Base-by-base conservation (phyloP, 2,329 filamentous ascomycete species). In the Fusarium sp. region DNA sequence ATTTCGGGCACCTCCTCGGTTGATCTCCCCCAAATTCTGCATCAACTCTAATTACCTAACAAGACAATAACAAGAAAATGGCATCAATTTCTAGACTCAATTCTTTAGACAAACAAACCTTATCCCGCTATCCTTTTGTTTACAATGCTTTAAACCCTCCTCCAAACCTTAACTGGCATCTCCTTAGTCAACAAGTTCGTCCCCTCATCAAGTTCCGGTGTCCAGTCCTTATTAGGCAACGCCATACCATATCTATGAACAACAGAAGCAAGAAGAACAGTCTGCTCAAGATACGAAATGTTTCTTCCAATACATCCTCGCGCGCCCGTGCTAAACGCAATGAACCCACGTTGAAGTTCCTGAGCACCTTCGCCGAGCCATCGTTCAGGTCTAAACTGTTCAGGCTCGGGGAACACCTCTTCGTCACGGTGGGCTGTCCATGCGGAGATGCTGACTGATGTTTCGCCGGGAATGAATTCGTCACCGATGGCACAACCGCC, bases 201-300 rank as follows among this genome's bases (percentile, higher is more conserved):
- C 16, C 54, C 54, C 8, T 58, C 54, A 23, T 58, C 32, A 25
- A 23, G 54, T 9, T 58, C 32, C 14, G 54, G 54, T 1, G 20
- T 37, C 54, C 54, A 58, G 3, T 58, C 54, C 34, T 27, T 58
- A 25, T 34, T 58, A 1, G 54, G 23, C 34, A 58, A 23, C 3
- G 32, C 32, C 54, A 58, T 58, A 2, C 32, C 82, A 63, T 84
- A 87, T 1, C 83, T 76, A 72, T 84, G 82, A 1, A 87, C 77
- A 16, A 87, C 70, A 1, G 82, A 82, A 3, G 84, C 85, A 11
- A 87, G 43, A 1, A 84, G 68, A 10, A 87, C 82, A 1, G 83
- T 82, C 76, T 88, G 85, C 74, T 88, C 86, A 18, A 88, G 77
- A 60, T 86, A 81, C 0, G 80, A 81, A 5, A 83, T 81, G 20